Conservation (phyloP, 129 eudicot genomes). For the Deinandra increscens region DNA sequence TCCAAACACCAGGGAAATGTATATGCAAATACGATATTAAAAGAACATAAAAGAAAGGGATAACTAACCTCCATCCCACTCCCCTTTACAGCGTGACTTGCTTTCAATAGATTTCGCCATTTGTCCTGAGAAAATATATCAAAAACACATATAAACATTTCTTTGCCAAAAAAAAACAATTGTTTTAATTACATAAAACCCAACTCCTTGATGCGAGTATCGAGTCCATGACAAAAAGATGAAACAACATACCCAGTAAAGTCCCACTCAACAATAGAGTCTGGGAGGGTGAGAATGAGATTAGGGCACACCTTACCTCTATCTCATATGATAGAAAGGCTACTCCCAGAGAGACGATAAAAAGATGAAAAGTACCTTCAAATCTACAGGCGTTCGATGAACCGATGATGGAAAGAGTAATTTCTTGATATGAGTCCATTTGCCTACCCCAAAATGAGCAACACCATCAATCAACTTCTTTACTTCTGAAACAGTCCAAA, state of each 20-base stretch:
- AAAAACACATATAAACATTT: slow-evolving; percentile 17
- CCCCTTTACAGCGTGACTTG: slow-evolving; percentile 54
- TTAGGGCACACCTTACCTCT: too few species aligned
- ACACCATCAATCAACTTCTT: slow-evolving; percentile 80
- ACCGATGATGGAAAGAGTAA: slow-evolving; percentile 62
- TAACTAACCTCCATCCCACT: slow-evolving; percentile 49
- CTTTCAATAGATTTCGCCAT: slow-evolving; percentile 93
- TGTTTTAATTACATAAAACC: not conserved
- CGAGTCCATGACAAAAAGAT: not conserved
- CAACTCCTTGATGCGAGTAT: not conserved
- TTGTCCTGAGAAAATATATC: slow-evolving; percentile 60
- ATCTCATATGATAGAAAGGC: too few species aligned
- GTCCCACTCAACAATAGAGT: too few species aligned
- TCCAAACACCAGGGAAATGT: not conserved
- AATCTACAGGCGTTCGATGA: slow-evolving; percentile 84
- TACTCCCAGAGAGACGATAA: too few species aligned
- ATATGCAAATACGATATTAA: not conserved
- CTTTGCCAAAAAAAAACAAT: not conserved
- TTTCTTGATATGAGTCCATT: slow-evolving; percentile 82
- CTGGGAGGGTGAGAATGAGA: too few species aligned
- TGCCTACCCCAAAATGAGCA: slow-evolving; percentile 75
- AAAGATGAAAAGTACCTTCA: slow-evolving; percentile 52
- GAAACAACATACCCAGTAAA: too few species aligned
- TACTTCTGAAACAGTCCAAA: slow-evolving; percentile 81
- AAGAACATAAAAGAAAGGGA: not conserved